phyloP scores from a whole-genome alignment of 2,329 filamentous ascomycete species.

The Cryphonectria radicalis region DNA sequence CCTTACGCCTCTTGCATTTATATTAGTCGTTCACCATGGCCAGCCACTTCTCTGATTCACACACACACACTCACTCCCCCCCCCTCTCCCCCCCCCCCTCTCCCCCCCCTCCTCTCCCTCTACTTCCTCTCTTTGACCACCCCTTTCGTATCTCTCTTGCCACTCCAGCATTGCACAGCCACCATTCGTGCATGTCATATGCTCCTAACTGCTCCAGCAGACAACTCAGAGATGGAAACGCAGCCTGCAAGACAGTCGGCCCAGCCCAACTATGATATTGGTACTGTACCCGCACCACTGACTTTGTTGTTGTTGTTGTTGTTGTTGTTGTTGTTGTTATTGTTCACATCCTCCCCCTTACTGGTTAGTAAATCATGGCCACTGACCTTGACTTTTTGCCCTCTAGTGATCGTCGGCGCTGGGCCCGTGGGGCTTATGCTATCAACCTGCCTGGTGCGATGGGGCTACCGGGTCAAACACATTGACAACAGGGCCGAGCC shows the following conservation, averaged over 20 bases:
- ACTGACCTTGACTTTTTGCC: constrained; percentile 1
- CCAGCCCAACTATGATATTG: constrained; percentile 33
- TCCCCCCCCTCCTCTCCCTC: background rate
- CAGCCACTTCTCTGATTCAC: background rate
- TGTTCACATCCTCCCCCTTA: background rate
- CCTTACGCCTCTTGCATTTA: background rate
- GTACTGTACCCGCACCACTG: constrained; percentile 8
- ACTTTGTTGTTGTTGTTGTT: background rate
- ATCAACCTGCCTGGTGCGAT: constrained; percentile 84
- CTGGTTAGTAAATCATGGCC: background rate
- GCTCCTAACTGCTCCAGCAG: background rate
- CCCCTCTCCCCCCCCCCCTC: background rate
- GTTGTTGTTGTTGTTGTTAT: too few species aligned
- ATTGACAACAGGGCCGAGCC: constrained; percentile 89
- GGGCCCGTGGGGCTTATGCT: constrained; percentile 88
- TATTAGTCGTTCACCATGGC: background rate
- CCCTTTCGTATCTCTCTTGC: background rate
- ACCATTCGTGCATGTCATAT: background rate
- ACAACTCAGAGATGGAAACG: constrained; percentile 21
- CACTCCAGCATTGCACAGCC: background rate
- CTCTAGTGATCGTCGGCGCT: constrained; percentile 79
- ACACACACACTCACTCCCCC: too few species aligned
- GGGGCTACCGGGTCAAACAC: constrained; percentile 95
- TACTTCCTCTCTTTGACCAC: too few species aligned
- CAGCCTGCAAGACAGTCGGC: constrained; percentile 25